Conservation (phyloP, 2,329 filamentous ascomycete species). For the Alternaria sp. region DNA sequence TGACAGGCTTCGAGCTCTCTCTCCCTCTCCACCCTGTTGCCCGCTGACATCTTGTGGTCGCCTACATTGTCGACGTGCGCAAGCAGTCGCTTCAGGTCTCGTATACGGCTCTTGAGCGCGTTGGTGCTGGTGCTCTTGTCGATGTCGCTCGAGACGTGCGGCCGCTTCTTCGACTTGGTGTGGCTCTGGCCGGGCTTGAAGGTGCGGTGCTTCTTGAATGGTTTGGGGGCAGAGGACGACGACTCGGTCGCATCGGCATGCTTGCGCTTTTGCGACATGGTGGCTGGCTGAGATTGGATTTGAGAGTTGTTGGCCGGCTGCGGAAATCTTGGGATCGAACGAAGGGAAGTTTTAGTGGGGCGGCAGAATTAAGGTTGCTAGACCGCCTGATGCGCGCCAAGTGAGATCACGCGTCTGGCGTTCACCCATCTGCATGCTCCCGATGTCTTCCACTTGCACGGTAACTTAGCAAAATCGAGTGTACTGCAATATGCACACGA, state of each 20-base stretch:
- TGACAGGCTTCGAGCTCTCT: slow-evolving; percentile 72
- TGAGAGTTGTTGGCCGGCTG: slow-evolving; percentile 1
- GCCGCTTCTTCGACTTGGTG: slow-evolving; percentile 24
- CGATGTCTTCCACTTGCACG: background rate
- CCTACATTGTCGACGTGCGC: slow-evolving; percentile 60
- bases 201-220: slow-evolving; percentile 35
- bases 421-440: slow-evolving; percentile 14
- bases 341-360: slow-evolving; percentile 42
- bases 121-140: slow-evolving; percentile 53
- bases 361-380: slow-evolving; percentile 27
- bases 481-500: background rate
- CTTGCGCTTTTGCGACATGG: slow-evolving; percentile 48
- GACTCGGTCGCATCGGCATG: slow-evolving; percentile 29
- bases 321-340: slow-evolving; percentile 6
- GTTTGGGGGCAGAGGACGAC: slow-evolving; percentile 12
- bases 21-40: slow-evolving; percentile 72
- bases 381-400: slow-evolving; percentile 28
- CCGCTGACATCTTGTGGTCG: slow-evolving; percentile 64
- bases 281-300: slow-evolving; percentile 1
- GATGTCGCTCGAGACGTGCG: slow-evolving; percentile 29
- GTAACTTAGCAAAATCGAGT: background rate
- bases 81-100: slow-evolving; percentile 72
- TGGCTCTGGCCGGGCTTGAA: slow-evolving; percentile 25
- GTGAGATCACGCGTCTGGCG: slow-evolving; percentile 28
- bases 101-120: slow-evolving; percentile 73